Percentiles rank a stretch among this genome's conserved stretches.
These are phyloP conservation scores for Xylariaceae sp. DNA, from an alignment of 2,329 filamentous ascomycete genomes.

Conservation along the genomic window DNA sequence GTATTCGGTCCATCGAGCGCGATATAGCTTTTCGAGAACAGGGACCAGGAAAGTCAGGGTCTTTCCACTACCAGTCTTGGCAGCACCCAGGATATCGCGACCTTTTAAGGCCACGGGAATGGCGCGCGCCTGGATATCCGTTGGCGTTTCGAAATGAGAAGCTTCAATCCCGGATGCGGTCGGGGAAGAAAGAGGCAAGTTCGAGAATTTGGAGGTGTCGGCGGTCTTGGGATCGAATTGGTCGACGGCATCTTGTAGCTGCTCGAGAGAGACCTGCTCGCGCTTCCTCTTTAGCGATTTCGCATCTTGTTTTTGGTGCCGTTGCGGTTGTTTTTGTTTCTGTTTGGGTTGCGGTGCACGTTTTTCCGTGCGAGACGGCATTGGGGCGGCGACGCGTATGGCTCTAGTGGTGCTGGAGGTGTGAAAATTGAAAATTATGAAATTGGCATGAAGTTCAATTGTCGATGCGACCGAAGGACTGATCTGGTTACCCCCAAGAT, in stretches of 20 bases:
- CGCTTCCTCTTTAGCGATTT: conserved; percentile 39
- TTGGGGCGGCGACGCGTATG: conserved; percentile 12
- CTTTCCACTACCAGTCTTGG: conserved; percentile 93
- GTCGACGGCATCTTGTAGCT: conserved; percentile 36
- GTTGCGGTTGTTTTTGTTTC: conserved; percentile 21
- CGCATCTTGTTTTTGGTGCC: conserved; percentile 25
- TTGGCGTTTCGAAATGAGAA: conserved; percentile 84
- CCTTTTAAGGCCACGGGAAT: conserved; percentile 67
- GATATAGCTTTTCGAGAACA: conserved; percentile 86
- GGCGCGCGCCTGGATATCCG: conserved; percentile 86
- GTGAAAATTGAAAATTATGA: background rate
- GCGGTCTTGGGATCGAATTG: conserved; percentile 52
- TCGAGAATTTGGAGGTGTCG: conserved; percentile 64
- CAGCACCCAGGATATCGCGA: conserved; percentile 83
- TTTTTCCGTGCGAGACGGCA: conserved; percentile 23
- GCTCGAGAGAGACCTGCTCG: conserved; percentile 36
- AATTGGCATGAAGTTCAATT: background rate
- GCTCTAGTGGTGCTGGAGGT: background rate
- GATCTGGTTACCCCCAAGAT: background rate
- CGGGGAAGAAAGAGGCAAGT: conserved; percentile 78
- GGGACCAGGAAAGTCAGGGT: conserved; percentile 90
- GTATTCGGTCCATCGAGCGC: conserved; percentile 79
- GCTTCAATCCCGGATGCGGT: conserved; percentile 74
- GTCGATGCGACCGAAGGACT: background rate
- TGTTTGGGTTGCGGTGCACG: conserved; percentile 15